These are phyloP conservation scores for Yamadazyma sp. DNA, from an alignment of 805 yeast genomes.

Conservation along the genomic window DNA sequence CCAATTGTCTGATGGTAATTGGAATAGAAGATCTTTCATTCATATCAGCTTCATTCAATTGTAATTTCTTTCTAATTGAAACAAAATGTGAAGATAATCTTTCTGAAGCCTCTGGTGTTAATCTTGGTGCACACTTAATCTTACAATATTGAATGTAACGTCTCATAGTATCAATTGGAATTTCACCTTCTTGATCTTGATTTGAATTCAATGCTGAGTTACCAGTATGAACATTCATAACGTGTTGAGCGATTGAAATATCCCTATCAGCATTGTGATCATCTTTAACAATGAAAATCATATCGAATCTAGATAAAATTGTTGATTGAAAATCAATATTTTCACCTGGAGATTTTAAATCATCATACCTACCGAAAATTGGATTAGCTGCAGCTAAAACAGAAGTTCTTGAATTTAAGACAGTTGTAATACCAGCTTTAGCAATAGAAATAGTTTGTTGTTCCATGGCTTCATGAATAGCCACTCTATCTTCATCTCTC, in stretches of 20 bases:
- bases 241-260: slow-evolving; percentile 88
- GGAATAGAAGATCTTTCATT: slow-evolving; percentile 94
- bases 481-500: slow-evolving; percentile 98
- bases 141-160: slow-evolving; percentile 90
- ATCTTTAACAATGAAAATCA: slow-evolving; percentile 96
- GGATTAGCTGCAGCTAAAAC: slow-evolving; percentile 99
- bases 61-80: slow-evolving; percentile 79
- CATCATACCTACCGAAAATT: slow-evolving; percentile 93
- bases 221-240: slow-evolving; percentile 91
- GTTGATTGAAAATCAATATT: slow-evolving; percentile 98
- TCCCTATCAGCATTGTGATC: slow-evolving; percentile 87
- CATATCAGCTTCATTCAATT: slow-evolving; percentile 73
- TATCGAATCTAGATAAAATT: slow-evolving; percentile 93
- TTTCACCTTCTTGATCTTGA: slow-evolving; percentile 66
- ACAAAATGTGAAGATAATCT: slow-evolving; percentile 89
- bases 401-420: slow-evolving; percentile 91
- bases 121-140: slow-evolving; percentile 86
- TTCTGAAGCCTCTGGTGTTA: slow-evolving; percentile 86
- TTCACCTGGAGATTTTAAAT: slow-evolving; percentile 94
- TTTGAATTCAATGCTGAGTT: slow-evolving; percentile 42
- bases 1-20: slow-evolving; percentile 94
- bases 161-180: slow-evolving; percentile 87
- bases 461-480: slow-evolving; percentile 99
- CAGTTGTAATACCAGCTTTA: slow-evolving; percentile 97
- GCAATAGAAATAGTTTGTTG: slow-evolving; percentile 99